A percentile compares a stretch with the other conserved stretches of the same genome.
These are phyloP conservation scores for Bromus sterilis DNA, from an alignment of 176 grass and related monocot genomes.

Conservation along the genomic window DNA sequence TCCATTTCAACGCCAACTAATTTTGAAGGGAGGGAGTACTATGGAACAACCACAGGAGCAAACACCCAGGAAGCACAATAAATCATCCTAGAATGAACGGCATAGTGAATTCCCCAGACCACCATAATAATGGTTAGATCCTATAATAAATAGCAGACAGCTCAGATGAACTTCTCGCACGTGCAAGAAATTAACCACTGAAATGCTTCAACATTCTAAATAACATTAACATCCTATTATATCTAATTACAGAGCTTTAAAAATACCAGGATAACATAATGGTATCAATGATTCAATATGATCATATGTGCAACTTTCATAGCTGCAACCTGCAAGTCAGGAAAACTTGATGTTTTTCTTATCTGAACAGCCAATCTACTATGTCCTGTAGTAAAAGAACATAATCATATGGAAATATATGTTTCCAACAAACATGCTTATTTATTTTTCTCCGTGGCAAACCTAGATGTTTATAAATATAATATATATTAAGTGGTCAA, in stretches of 20 bases:
- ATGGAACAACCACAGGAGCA: neutral
- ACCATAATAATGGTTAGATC: neutral
- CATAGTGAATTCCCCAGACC: neutral
- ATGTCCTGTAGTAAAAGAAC: neutral
- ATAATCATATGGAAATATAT: neutral
- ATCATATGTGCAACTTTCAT: neutral
- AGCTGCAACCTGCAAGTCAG: neutral
- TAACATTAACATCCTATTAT: neutral
- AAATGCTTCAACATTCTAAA: neutral
- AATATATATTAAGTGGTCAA: neutral
- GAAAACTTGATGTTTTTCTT: neutral
- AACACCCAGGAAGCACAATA: neutral
- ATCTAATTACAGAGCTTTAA: neutral
- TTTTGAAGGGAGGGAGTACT: too few relatives aligned
- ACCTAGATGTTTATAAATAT: conserved; percentile 4
- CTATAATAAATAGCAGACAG: neutral
- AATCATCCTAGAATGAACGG: neutral
- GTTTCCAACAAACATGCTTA: neutral
- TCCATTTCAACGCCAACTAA: too few relatives aligned
- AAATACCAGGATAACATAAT: neutral
- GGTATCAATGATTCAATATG: neutral
- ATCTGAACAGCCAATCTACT: conserved; percentile 8
- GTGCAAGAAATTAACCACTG: neutral
- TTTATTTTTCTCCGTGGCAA: neutral
- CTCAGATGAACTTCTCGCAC: neutral